phyloP scores from a whole-genome alignment of 352 stramenopile genomes.

The Globisporangium viniferum region DNA sequence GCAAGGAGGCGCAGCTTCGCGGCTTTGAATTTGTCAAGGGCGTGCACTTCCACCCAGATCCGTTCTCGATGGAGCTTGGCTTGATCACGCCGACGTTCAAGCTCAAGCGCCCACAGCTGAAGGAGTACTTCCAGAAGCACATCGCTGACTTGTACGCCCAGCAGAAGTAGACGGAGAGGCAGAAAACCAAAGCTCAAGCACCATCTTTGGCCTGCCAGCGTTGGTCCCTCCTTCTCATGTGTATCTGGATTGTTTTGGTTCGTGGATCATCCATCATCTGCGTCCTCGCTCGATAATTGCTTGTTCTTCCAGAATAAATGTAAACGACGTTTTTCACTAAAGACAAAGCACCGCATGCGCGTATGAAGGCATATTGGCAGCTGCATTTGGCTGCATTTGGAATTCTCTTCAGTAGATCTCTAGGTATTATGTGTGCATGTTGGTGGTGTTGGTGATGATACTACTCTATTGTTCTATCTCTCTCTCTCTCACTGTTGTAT shows the following conservation, averaged over 20 bases:
- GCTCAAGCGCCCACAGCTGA: constrained; percentile 85
- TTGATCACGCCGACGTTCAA: constrained; percentile 96
- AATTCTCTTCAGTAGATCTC: too few species aligned
- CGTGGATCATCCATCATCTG: not conserved
- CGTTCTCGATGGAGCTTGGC: constrained; percentile 88
- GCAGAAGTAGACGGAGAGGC: constrained; percentile 22
- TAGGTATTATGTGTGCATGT: not conserved
- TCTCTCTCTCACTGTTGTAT: not conserved
- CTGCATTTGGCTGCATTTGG: too few species aligned
- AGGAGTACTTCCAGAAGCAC: constrained; percentile 43
- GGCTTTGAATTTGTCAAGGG: constrained; percentile 92
- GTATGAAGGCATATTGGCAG: too few species aligned
- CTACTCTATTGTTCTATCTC: too few species aligned
- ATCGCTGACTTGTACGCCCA: constrained; percentile 53
- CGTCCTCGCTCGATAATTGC: not conserved
- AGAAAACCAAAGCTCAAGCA: not conserved
- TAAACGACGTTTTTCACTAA: constrained; percentile 4
- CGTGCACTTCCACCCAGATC: constrained; percentile 79
- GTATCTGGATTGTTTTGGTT: not conserved
- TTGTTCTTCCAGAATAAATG: constrained; percentile 3
- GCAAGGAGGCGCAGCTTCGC: constrained; percentile 66
- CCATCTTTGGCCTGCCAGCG: not conserved
- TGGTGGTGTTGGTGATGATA: not conserved
- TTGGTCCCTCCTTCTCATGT: not conserved
- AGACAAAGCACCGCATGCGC: not conserved